Evolutionary conservation across 2,329 filamentous ascomycete species (phyloP).

Genomic region (Penicillium hesseltinei): DNA sequence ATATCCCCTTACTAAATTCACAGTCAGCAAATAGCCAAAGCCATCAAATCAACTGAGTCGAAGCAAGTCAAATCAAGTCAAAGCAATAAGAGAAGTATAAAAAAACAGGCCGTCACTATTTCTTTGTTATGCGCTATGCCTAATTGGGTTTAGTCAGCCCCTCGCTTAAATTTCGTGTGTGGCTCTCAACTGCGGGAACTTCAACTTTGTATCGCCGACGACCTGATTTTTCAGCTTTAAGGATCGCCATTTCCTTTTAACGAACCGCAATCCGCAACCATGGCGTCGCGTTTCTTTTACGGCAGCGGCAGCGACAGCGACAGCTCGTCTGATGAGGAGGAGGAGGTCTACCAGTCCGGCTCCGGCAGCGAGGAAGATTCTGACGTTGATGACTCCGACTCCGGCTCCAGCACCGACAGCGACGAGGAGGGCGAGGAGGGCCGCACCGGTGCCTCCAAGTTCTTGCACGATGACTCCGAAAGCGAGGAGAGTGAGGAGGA

Average conservation of each 20-base stretch:
- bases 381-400: conserved; percentile 55
- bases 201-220: conserved; percentile 28
- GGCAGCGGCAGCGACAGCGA: conserved; percentile 94
- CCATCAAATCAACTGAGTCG: too few relatives aligned
- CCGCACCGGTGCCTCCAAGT: conserved; percentile 70
- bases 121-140: conserved; percentile 21
- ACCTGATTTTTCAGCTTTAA: conserved; percentile 22
- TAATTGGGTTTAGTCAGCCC: conserved; percentile 35
- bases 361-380: conserved; percentile 58
- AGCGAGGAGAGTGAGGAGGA: conserved; percentile 82
- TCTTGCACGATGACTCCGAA: conserved; percentile 76
- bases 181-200: conserved; percentile 30
- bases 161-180: conserved; percentile 50
- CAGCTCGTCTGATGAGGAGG: conserved; percentile 90
- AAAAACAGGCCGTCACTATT: not conserved
- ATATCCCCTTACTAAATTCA: not conserved
- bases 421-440: conserved; percentile 53
- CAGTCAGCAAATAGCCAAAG: not conserved
- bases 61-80: not conserved
- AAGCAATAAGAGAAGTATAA: not conserved
- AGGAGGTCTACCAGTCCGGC: conserved; percentile 75
- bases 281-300: conserved; percentile 96
- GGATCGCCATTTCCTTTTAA: conserved; percentile 18
- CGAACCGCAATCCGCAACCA: conserved; percentile 40
- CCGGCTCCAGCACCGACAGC: conserved; percentile 55